These are phyloP conservation scores for Eutrema japonicum DNA, from an alignment of 345 rosid species.

Conservation along the genomic window DNA sequence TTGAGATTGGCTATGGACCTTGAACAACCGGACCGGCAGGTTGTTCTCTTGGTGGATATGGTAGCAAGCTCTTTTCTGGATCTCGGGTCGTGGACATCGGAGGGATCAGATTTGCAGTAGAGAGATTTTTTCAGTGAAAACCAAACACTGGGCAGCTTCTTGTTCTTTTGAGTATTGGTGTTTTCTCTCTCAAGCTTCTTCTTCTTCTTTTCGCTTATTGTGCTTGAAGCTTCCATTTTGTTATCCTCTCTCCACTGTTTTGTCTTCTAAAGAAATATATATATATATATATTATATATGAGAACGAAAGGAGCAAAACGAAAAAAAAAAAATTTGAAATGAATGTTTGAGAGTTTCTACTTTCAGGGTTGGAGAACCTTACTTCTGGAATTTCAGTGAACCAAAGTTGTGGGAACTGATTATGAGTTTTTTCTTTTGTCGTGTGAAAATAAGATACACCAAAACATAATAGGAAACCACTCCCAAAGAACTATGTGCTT, in stretches of 20 bases:
- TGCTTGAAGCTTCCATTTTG: conserved; percentile 33
- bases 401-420: conserved; percentile 14
- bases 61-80: conserved; percentile 60
- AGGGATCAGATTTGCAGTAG: conserved; percentile 58
- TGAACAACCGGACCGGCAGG: conserved; percentile 81
- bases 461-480: not conserved
- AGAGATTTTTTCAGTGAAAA: conserved; percentile 64
- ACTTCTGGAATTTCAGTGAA: not conserved
- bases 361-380: conserved; percentile 7
- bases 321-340: conserved; percentile 1
- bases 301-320: conserved; percentile 10
- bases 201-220: conserved; percentile 27
- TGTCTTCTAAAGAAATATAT: not conserved
- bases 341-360: conserved; percentile 1
- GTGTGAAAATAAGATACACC: not conserved
- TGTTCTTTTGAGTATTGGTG: conserved; percentile 6
- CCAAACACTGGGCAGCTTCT: conserved; percentile 67
- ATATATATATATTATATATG: no score
- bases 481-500: not conserved
- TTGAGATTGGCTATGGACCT: conserved; percentile 95
- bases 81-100: conserved; percentile 64
- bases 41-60: conserved; percentile 56
- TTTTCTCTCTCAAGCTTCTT: not conserved
- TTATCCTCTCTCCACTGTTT: not conserved
- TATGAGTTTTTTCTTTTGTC: conserved; percentile 17